Conservation (phyloP, 2,329 filamentous ascomycete genomes). For the Chalaropsis thielavioides region DNA sequence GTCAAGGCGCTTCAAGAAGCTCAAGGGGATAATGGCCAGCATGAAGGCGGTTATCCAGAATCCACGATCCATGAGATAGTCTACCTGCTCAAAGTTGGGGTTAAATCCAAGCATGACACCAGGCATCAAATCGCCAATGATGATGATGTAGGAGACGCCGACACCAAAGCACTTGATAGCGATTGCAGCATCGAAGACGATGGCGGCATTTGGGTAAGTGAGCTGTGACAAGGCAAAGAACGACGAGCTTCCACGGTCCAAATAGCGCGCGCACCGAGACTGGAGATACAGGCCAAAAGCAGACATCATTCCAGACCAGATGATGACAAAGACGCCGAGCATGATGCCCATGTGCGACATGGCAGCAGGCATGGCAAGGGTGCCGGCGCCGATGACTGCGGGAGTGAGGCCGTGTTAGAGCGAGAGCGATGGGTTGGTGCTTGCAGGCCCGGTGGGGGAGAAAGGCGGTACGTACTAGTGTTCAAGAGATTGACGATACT, state of each 20-base stretch:
- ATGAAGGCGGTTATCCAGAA: conserved; percentile 99
- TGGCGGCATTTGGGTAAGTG: conserved; percentile 89
- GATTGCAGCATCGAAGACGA: conserved; percentile 90
- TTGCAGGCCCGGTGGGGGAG: background rate
- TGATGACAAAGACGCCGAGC: conserved; percentile 66
- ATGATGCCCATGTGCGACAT: conserved; percentile 91
- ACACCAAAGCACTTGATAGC: conserved; percentile 97
- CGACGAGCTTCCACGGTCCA: conserved; percentile 75
- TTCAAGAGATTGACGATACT: conserved; percentile 93
- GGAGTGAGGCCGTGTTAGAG: conserved; percentile 19
- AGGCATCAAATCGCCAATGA: conserved; percentile 96
- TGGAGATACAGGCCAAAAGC: conserved; percentile 93
- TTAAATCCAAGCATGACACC: conserved; percentile 77
- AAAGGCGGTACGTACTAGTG: conserved; percentile 58
- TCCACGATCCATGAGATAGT: conserved; percentile 73
- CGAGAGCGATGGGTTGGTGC: background rate
- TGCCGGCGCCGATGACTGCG: conserved; percentile 79
- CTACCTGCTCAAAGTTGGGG: conserved; percentile 41
- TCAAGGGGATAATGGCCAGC: conserved; percentile 87
- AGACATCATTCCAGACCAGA: conserved; percentile 81
- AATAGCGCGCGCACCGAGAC: conserved; percentile 78
- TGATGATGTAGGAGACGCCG: conserved; percentile 93
- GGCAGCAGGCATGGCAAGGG: conserved; percentile 87
- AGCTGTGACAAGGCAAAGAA: conserved; percentile 97
- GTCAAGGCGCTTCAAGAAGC: conserved; percentile 79